Percentiles rank a stretch among this genome's conserved stretches.
phyloP scores from a whole-genome alignment of 2,329 filamentous ascomycete species.

The Ilyonectria robusta region DNA sequence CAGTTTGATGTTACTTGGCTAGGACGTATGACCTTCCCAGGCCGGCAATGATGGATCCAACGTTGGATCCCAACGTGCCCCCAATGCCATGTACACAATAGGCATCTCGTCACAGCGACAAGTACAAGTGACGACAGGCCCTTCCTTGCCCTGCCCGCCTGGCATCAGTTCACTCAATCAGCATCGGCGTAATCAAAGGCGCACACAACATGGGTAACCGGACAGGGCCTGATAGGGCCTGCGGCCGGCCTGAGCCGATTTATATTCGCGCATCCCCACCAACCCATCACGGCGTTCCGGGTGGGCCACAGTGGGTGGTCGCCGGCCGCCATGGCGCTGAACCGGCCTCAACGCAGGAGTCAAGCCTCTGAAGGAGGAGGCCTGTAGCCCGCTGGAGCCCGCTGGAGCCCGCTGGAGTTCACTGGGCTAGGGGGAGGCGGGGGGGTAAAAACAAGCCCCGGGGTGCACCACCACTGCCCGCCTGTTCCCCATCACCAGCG shows the following conservation, averaged over 20 bases:
- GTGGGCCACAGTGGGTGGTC: slow-evolving; percentile 22
- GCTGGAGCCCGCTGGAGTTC: too few species aligned
- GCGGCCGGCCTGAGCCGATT: slow-evolving; percentile 45
- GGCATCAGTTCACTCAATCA: slow-evolving; percentile 33
- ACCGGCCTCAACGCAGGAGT: slow-evolving; percentile 10
- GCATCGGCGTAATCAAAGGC: slow-evolving; percentile 33
- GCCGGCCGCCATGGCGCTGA: slow-evolving; percentile 18
- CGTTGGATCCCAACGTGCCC: background rate
- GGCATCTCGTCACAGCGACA: background rate
- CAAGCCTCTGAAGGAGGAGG: slow-evolving; percentile 14
- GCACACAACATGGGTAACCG: slow-evolving; percentile 27
- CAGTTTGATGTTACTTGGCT: slow-evolving; percentile 7
- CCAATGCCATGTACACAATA: background rate
- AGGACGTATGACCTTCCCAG: slow-evolving; percentile 7
- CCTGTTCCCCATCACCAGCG: slow-evolving; percentile 21
- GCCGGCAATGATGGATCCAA: slow-evolving; percentile 17
- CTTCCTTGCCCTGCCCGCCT: slow-evolving; percentile 25
- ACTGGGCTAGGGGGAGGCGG: background rate
- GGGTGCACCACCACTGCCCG: slow-evolving; percentile 8
- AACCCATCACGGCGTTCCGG: slow-evolving; percentile 41
- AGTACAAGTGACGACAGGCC: slow-evolving; percentile 8
- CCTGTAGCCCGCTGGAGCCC: slow-evolving; percentile 8
- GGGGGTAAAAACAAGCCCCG: background rate
- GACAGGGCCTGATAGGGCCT: slow-evolving; percentile 31
- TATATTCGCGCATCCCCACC: slow-evolving; percentile 56